Evolutionary conservation across 2,329 filamentous ascomycete species (phyloP).

Genomic region (Aspergillus quadrilineatus): DNA sequence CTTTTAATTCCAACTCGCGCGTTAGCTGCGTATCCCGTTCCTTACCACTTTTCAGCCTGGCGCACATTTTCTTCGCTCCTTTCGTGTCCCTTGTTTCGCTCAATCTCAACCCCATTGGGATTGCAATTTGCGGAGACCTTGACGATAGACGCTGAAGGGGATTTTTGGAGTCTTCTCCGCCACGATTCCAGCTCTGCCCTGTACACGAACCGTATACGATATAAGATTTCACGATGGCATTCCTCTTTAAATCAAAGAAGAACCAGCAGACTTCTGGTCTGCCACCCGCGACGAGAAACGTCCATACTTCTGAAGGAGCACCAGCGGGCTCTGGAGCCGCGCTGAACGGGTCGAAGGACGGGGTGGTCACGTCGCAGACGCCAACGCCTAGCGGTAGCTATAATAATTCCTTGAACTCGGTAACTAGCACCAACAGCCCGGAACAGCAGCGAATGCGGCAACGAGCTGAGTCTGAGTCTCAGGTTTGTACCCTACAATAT

Average conservation of each 20-base stretch:
- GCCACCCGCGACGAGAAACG: conserved; percentile 56
- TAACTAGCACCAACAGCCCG: conserved; percentile 63
- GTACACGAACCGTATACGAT: conserved; percentile 37
- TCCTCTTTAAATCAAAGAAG: conserved; percentile 81
- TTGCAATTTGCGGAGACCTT: not conserved
- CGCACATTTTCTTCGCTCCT: conserved; percentile 16
- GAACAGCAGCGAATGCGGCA: conserved; percentile 62
- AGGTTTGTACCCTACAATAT: conserved; percentile 43
- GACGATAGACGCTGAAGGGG: conserved; percentile 1
- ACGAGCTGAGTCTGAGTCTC: conserved; percentile 55
- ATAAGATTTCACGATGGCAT: conserved; percentile 61
- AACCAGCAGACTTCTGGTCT: conserved; percentile 57
- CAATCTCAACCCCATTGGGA: conserved; percentile 3
- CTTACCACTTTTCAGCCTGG: conserved; percentile 15
- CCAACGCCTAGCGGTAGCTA: conserved; percentile 74
- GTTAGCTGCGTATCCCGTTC: conserved; percentile 10
- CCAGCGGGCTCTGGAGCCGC: conserved; percentile 42
- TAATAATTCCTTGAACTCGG: conserved; percentile 65
- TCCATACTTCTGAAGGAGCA: conserved; percentile 56
- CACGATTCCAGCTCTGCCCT: conserved; percentile 17
- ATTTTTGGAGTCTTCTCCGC: conserved; percentile 12
- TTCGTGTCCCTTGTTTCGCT: not conserved
- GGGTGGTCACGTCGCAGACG: conserved; percentile 49
- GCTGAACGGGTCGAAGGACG: conserved; percentile 48
- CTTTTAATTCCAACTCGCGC: conserved; percentile 13